phyloP scores from a whole-genome alignment of 139 green algal genomes.

The Pleodorina starrii region DNA sequence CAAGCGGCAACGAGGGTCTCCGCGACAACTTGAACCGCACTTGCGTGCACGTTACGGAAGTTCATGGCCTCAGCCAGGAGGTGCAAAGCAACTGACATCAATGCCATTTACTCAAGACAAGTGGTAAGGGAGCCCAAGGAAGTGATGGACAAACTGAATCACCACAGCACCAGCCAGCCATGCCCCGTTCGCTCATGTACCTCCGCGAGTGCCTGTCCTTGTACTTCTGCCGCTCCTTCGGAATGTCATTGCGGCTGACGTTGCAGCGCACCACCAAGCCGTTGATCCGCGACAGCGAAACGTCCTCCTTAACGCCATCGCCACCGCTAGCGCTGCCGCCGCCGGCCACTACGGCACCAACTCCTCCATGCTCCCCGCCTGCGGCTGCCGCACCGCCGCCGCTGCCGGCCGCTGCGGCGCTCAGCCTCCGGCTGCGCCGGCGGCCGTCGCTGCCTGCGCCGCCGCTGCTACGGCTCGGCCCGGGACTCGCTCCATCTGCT shows the following conservation, averaged over 20 bases:
- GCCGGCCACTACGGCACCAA: neutral
- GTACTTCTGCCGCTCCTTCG: constrained; percentile 33
- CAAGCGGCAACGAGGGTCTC: no score
- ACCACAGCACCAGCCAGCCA: no score
- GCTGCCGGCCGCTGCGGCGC: neutral
- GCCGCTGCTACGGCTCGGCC: neutral
- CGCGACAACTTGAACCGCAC: no score
- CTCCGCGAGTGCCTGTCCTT: neutral
- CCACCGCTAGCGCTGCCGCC: neutral
- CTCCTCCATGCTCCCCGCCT: neutral
- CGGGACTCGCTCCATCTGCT: neutral
- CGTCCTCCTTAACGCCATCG: neutral
- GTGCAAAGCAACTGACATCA: no score
- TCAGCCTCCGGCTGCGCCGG: neutral
- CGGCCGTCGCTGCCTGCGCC: neutral
- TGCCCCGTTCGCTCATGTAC: no score
- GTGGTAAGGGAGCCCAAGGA: no score
- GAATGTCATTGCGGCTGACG: constrained; percentile 3
- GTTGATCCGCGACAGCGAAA: neutral
- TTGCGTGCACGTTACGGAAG: no score
- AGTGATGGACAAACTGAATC: no score
- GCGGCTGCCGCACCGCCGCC: neutral
- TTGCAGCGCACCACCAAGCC: constrained; percentile 32
- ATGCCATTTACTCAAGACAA: no score
- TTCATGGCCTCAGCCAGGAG: no score